A percentile compares a stretch with the other conserved stretches of the same genome.
These are phyloP conservation scores for Trifolium pratense DNA, from an alignment of 306 rosid species.

Conservation along the genomic window DNA sequence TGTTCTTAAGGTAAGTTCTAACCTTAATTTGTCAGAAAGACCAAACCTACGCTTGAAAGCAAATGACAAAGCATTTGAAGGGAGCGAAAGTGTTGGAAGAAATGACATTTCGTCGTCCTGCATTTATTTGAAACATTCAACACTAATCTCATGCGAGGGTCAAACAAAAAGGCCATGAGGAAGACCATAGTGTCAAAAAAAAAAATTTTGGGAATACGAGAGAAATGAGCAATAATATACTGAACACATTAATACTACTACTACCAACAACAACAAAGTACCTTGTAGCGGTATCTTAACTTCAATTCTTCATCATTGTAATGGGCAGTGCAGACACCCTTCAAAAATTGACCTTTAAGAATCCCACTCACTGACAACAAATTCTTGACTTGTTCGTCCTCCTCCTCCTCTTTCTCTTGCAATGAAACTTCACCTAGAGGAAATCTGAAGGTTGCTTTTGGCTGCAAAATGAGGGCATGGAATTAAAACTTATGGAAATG, in stretches of 20 bases:
- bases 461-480: constrained; percentile 58
- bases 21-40: constrained; percentile 90
- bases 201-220: neutral
- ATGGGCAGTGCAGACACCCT: constrained; percentile 73
- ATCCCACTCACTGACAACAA: constrained; percentile 64
- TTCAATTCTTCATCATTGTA: constrained; percentile 74
- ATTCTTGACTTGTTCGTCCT: constrained; percentile 43
- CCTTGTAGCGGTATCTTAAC: constrained; percentile 80
- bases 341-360: constrained; percentile 59
- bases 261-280: constrained; percentile 17
- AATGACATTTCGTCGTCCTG: constrained; percentile 90
- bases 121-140: constrained; percentile 43
- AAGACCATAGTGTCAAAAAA: neutral
- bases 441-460: constrained; percentile 82
- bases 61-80: constrained; percentile 81
- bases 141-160: constrained; percentile 3
- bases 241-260: neutral
- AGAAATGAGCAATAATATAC: neutral
- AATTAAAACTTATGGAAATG: neutral
- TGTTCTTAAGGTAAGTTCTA: constrained; percentile 32
- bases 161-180: constrained; percentile 3
- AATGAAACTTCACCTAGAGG: constrained; percentile 85
- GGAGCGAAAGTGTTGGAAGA: constrained; percentile 73
- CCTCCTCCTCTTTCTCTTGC: constrained; percentile 70
- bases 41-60: constrained; percentile 86